Evolutionary conservation across 2,329 filamentous ascomycete species (phyloP).

Genomic region (Aspergillus fumigatus): DNA sequence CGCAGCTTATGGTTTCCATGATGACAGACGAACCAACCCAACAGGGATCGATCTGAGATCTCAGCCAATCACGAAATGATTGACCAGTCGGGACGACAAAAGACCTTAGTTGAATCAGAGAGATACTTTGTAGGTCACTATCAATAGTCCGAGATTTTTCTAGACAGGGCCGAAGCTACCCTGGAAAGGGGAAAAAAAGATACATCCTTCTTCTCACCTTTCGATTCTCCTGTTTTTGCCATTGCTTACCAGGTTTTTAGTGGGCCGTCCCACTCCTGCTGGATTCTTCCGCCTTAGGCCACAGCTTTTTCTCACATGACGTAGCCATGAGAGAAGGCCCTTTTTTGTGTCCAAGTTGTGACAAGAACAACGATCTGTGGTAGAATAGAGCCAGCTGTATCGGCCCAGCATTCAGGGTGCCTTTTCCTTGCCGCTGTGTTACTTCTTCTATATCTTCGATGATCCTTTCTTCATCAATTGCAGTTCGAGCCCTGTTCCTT

Average conservation of each 20-base stretch:
- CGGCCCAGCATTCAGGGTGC: background rate
- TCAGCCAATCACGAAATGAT: background rate
- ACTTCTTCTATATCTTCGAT: background rate
- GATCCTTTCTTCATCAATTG: background rate
- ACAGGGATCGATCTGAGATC: background rate
- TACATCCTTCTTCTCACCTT: background rate
- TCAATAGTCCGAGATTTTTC: background rate
- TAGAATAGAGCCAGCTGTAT: background rate
- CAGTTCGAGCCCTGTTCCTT: background rate
- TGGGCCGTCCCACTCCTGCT: background rate
- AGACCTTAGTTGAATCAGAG: background rate
- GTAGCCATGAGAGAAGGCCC: slow-evolving; percentile 26
- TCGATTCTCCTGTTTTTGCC: background rate
- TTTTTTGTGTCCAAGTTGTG: background rate
- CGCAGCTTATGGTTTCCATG: background rate
- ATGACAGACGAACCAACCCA: too few relatives aligned
- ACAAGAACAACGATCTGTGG: background rate
- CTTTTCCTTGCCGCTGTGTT: background rate
- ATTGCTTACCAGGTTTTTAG: slow-evolving; percentile 2
- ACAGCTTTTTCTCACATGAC: slow-evolving; percentile 27
- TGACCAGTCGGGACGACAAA: background rate
- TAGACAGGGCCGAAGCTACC: background rate
- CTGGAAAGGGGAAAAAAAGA: background rate
- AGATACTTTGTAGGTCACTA: background rate
- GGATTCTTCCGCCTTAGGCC: background rate